phyloP scores from a whole-genome alignment of 345 rosid species.

The Populus ilicifolia region DNA sequence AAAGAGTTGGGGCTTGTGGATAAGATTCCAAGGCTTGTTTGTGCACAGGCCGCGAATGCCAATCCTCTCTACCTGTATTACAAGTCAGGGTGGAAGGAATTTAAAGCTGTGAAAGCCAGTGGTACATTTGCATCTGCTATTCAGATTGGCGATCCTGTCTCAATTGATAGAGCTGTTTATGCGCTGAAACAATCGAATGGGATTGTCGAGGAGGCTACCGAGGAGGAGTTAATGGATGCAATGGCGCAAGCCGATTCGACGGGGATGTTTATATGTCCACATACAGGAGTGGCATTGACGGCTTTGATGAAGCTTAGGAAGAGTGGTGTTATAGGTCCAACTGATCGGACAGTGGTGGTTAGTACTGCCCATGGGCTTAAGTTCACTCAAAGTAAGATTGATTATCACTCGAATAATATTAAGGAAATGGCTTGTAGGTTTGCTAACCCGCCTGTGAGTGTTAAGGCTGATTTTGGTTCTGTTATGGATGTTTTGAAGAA shows the following conservation, averaged over 20 bases:
- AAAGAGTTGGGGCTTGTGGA: slow-evolving; percentile 32
- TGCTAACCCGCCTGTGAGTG: slow-evolving; percentile 29
- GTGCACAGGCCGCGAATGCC: slow-evolving; percentile 31
- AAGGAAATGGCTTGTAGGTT: slow-evolving; percentile 32
- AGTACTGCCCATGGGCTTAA: slow-evolving; percentile 31
- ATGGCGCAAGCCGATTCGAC: slow-evolving; percentile 33
- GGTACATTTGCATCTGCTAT: slow-evolving; percentile 29
- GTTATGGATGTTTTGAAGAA: slow-evolving; percentile 31
- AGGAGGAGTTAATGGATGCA: slow-evolving; percentile 36
- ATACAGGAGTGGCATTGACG: slow-evolving; percentile 30
- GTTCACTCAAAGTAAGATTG: slow-evolving; percentile 31
- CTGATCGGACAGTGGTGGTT: slow-evolving; percentile 30
- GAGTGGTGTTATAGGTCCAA: slow-evolving; percentile 21
- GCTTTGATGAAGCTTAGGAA: slow-evolving; percentile 30
- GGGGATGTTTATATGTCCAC: slow-evolving; percentile 31
- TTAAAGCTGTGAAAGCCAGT: slow-evolving; percentile 22
- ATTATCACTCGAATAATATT: slow-evolving; percentile 25
- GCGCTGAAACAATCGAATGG: slow-evolving; percentile 27
- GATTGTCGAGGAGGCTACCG: slow-evolving; percentile 33
- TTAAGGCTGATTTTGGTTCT: slow-evolving; percentile 28
- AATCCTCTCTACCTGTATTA: slow-evolving; percentile 24
- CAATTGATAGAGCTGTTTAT: slow-evolving; percentile 31
- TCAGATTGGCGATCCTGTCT: slow-evolving; percentile 34
- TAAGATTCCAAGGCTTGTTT: slow-evolving; percentile 26
- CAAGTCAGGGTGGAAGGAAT: slow-evolving; percentile 25